Conservation (phyloP, 441 rosid genomes). For the Corymbia calophylla region DNA sequence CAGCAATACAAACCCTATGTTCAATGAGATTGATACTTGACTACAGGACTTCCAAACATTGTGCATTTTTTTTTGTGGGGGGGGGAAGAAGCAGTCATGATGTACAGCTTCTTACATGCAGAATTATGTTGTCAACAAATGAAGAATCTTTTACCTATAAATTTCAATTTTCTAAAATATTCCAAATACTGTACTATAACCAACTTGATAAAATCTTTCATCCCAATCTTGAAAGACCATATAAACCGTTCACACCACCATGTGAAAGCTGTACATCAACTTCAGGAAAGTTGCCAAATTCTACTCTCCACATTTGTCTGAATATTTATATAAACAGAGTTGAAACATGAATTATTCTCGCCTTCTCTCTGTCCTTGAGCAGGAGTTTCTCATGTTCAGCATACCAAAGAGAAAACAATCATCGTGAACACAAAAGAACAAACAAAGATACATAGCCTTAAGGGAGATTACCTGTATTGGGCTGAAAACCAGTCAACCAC, state of each 20-base stretch:
- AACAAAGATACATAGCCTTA: background rate
- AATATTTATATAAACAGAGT: background rate
- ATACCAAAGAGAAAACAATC: background rate
- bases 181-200: background rate
- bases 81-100: background rate
- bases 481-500: conserved; percentile 24
- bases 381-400: background rate
- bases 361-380: background rate
- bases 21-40: background rate
- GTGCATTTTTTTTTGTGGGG: background rate
- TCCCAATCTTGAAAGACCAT: background rate
- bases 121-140: background rate
- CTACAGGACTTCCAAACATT: background rate
- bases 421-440: background rate
- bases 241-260: background rate
- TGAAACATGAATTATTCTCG: background rate
- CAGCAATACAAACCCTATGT: background rate
- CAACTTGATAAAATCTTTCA: background rate
- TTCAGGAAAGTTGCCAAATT: background rate
- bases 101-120: background rate
- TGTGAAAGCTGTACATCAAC: background rate
- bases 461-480: conserved; percentile 33
- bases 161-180: background rate
- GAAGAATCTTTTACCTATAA: background rate
- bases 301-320: background rate